Base-by-base conservation (phyloP, 805 yeast species). In the Metschnikowia amazonensis region DNA sequence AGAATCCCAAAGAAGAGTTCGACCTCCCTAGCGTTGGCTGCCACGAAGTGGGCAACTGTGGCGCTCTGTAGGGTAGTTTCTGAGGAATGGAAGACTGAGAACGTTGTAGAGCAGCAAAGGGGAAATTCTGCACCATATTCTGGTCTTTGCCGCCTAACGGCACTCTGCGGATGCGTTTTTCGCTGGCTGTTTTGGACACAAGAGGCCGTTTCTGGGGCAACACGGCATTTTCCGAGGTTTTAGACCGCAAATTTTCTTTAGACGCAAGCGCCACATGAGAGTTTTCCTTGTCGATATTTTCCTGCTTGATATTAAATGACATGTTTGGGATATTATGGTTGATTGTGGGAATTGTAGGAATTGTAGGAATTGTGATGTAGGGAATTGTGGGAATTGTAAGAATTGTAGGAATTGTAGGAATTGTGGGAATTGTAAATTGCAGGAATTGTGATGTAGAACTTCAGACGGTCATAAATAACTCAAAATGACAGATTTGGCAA, bases 61-160 rank as follows among this genome's bases (percentile, higher is more conserved):
- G 27, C 20, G 41, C 11, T 29, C 36, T 29, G 20, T 32, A 30
- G 28, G 39, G 44, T n/a, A 43, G 31, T 25, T 46, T 43, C 47
- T 43, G 49, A 17, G 49, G 45, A 23, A 48, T 35, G 23, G 43
- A 43, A 32, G 43, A 37, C 36, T 64, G 62, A 3, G 72, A 65
- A 41, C 72, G 59, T 36, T 53, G 65, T 44, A 70, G 58, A 4
- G 43, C 16, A 7, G 42, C 28, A 38, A 29, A 28, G 9, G 42
- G 35, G 13, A 20, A 17, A 17, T 28, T 27, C 59, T 46, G 6
- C 66, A 64, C 23, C 59, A 34, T 16, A 52, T 70, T 70, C 32
- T 59, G 65, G 52, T 65, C 67, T 46, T 70, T 70, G 1, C 75
- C 75, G 3, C 73, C 70, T 40, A 70, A 60, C 3, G 76, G 76